Conservation (phyloP, 225 moss, liverwort and hornwort genomes). For the Ulota crispa region DNA sequence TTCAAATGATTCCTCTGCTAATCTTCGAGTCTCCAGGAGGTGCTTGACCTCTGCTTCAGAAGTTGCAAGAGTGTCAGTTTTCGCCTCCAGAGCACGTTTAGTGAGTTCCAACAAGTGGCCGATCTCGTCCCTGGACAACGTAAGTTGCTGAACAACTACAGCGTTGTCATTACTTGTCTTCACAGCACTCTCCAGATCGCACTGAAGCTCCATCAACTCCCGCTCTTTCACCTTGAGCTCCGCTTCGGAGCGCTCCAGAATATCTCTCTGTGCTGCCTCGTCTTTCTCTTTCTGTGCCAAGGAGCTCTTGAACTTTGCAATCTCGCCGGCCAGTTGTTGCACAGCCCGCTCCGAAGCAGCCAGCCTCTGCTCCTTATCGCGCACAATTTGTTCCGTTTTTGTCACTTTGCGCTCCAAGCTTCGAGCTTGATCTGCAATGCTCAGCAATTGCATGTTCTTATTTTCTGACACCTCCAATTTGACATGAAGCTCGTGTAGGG, state of each 20-base stretch:
- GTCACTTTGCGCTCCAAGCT: slow-evolving; percentile 50
- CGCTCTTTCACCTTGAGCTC: slow-evolving; percentile 63
- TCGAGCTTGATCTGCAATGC: slow-evolving; percentile 39
- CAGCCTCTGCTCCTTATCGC: slow-evolving; percentile 76
- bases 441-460: slow-evolving; percentile 29
- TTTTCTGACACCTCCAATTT: slow-evolving; percentile 51
- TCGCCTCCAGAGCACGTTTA: slow-evolving; percentile 61
- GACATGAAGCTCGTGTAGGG: slow-evolving; percentile 41
- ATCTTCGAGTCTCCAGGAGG: slow-evolving; percentile 47
- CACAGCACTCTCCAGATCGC: slow-evolving; percentile 60
- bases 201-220: slow-evolving; percentile 69
- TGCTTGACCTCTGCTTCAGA: slow-evolving; percentile 50
- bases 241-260: slow-evolving; percentile 48
- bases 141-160: slow-evolving; percentile 47
- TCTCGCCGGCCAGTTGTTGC: slow-evolving; percentile 71
- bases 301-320: slow-evolving; percentile 64
- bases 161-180: slow-evolving; percentile 43
- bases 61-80: slow-evolving; percentile 34
- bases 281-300: slow-evolving; percentile 64
- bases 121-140: slow-evolving; percentile 49
- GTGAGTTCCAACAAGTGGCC: slow-evolving; percentile 45
- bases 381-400: slow-evolving; percentile 55
- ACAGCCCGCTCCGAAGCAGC: slow-evolving; percentile 85
- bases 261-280: slow-evolving; percentile 47
- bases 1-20: slow-evolving; percentile 66